These are phyloP conservation scores for Dactylellina haptotyla DNA, from an alignment of 2,329 filamentous ascomycete species.

Conservation along the genomic window DNA sequence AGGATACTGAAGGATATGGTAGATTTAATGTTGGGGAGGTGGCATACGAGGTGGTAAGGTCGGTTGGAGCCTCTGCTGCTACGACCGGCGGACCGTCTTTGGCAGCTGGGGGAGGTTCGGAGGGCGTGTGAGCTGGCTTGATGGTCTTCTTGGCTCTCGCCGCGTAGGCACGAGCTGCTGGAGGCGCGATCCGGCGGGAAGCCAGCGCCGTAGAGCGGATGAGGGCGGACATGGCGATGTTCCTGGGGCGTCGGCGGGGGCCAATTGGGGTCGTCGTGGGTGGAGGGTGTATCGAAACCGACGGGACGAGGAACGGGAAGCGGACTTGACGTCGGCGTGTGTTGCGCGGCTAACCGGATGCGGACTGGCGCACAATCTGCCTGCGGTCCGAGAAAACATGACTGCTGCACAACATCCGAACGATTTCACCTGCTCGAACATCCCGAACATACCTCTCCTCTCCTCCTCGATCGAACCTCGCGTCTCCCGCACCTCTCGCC, in stretches of 20 bases:
- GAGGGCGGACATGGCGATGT: slow-evolving; percentile 41
- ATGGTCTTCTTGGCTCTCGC: slow-evolving; percentile 2
- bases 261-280: neutral
- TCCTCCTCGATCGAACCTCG: slow-evolving; percentile 2
- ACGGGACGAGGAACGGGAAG: neutral
- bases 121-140: slow-evolving; percentile 32
- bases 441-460: slow-evolving; percentile 1
- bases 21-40: neutral
- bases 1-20: neutral
- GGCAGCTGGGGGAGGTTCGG: slow-evolving; percentile 33
- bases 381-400: slow-evolving; percentile 40
- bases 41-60: slow-evolving; percentile 39
- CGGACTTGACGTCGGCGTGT: slow-evolving; percentile 34
- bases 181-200: slow-evolving; percentile 34
- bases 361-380: slow-evolving; percentile 32
- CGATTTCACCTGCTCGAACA: slow-evolving; percentile 8
- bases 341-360: slow-evolving; percentile 44
- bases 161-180: slow-evolving; percentile 33
- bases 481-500: slow-evolving; percentile 59
- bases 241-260: neutral
- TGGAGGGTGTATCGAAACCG: neutral
- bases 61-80: slow-evolving; percentile 38
- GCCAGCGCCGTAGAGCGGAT: slow-evolving; percentile 31
- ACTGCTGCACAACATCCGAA: slow-evolving; percentile 27
- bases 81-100: slow-evolving; percentile 27